Base-by-base conservation (phyloP, 306 rosid genomes). In the Cicer bijugum region DNA sequence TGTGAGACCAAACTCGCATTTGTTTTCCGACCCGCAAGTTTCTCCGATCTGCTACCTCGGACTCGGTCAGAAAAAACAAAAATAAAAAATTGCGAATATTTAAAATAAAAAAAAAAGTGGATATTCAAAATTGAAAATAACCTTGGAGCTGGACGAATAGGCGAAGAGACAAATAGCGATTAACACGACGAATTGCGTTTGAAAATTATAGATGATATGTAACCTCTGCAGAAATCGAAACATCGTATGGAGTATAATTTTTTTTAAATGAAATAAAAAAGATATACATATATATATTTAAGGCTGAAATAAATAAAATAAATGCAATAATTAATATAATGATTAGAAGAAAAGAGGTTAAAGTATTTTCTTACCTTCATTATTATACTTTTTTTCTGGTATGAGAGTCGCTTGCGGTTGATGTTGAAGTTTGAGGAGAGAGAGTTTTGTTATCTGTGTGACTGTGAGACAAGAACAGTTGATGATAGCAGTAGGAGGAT, bases 11-110 rank as follows among this genome's bases (percentile, higher is more conserved):
- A 74, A 53, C 15, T 95, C 97, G 74, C 99, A 95, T 20, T 28
- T 28, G 35, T 28, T 28, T 28, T 28, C 35, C 35, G 89, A 48
- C 1, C 92, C 84, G 59, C 99, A 95, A 10, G 90, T 95, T 88
- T 95, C 99, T 85, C 99, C 99, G 74, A 95, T 88, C 99, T 95
- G 84, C 71, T 67, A 71, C 55, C 75, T 40, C 80, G 43, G 67
- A 71, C 47, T 66, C 72, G 8, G 72, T 67, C 73, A 80, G 44
- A 67, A 76, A 9, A 55, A 64, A 11, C 16, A 15, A 23, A 15
- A 12, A 8, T 4, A 8, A n/a, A 33, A 42, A 50, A 19, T 8
- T 2, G 1, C 37, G 9, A 59, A 12, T 37, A 67, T 46, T 33
- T 0, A 9, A 50, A 58, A 53, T 14, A 1, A 3, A 12, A 17